phyloP scores from a whole-genome alignment of 129 eudicot genomes.

The Pittosporum tobira region DNA sequence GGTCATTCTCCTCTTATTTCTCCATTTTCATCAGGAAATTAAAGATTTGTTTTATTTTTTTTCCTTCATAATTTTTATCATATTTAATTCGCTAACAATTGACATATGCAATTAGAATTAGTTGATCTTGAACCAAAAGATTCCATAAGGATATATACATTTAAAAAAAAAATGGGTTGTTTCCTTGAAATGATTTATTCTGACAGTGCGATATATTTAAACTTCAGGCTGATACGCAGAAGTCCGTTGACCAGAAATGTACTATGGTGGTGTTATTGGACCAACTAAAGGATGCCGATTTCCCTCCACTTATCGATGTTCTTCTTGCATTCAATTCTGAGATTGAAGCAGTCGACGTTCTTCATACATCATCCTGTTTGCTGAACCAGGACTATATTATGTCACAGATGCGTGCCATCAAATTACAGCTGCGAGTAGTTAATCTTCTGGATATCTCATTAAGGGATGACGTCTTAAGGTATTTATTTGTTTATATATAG shows the following conservation, averaged over 20 bases:
- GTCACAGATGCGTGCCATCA: conserved; percentile 37
- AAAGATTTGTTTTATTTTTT: background rate
- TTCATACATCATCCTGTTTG: conserved; percentile 24
- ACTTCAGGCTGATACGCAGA: conserved; percentile 37
- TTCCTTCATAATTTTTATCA: background rate
- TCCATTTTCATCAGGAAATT: background rate
- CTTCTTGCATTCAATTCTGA: conserved; percentile 21
- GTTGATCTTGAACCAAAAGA: background rate
- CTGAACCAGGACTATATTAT: conserved; percentile 26
- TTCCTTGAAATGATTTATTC: background rate
- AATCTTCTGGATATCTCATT: conserved; percentile 35
- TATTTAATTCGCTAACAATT: background rate
- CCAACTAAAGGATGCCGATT: conserved; percentile 37
- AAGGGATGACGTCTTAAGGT: conserved; percentile 46
- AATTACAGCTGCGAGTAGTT: conserved; percentile 38
- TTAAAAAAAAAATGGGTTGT: background rate
- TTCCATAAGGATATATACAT: background rate
- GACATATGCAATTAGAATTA: background rate
- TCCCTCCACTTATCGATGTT: conserved; percentile 39
- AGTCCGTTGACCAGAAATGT: conserved; percentile 27
- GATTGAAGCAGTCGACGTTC: conserved; percentile 30
- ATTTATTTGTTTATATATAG: conserved; percentile 1
- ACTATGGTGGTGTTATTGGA: conserved; percentile 27
- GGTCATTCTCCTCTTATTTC: conserved; percentile 22
- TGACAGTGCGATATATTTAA: background rate